Evolutionary conservation across 2,329 filamentous ascomycete species (phyloP).

Genomic region (Colletotrichum tanaceti): DNA sequence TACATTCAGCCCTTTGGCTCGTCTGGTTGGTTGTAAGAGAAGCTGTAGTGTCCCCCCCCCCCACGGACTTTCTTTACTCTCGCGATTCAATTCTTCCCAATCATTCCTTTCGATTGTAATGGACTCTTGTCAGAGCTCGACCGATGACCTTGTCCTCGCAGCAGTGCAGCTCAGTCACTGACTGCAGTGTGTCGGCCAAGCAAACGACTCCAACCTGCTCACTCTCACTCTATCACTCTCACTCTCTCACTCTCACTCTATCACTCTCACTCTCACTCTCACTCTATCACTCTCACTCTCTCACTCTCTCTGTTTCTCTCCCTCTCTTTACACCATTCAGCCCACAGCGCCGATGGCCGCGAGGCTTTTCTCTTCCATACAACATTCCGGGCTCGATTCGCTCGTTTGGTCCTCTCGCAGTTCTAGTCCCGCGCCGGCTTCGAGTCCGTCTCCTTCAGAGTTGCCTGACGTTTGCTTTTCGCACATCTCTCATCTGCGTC

Average conservation of each 20-base stretch:
- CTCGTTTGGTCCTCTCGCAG: constrained; percentile 37
- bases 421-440: constrained; percentile 27
- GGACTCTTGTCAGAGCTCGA: neutral
- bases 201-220: neutral
- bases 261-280: too few relatives aligned
- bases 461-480: constrained; percentile 35
- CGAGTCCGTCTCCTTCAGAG: constrained; percentile 29
- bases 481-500: constrained; percentile 38
- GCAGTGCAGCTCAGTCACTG: neutral
- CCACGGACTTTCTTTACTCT: constrained; percentile 6
- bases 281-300: too few relatives aligned
- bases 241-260: constrained; percentile 3
- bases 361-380: constrained; percentile 9
- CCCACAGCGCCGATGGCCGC: constrained; percentile 6
- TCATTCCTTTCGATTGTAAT: neutral
- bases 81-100: neutral
- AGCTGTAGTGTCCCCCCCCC: neutral
- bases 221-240: neutral
- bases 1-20: constrained; percentile 10
- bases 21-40: neutral
- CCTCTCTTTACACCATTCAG: too few relatives aligned
- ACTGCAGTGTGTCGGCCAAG: neutral
- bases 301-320: too few relatives aligned
- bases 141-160: neutral
- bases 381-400: constrained; percentile 26